Evolutionary conservation across 1,284 basidiomycete species (phyloP).

Genomic region (Heterobasidion annosum): DNA sequence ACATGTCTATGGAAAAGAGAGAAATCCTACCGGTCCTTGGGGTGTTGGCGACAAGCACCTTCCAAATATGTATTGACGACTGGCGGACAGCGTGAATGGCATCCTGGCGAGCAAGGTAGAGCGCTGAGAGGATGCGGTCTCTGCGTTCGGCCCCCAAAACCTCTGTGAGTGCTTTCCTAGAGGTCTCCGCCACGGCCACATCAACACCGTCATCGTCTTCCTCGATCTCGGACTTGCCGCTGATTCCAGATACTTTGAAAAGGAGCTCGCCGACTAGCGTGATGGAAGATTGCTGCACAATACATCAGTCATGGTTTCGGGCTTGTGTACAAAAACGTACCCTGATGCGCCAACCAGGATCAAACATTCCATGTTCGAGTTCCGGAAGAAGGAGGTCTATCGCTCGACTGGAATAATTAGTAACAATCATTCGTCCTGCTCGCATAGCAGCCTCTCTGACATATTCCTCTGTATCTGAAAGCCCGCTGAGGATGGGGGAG

Average conservation of each 20-base stretch:
- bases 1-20: background rate
- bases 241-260: conserved; percentile 98
- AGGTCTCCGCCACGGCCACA: conserved; percentile 62
- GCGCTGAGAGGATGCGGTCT: conserved; percentile 83
- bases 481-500: conserved; percentile 84
- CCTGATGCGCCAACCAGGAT: conserved; percentile 90
- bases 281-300: conserved; percentile 79
- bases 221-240: conserved; percentile 81
- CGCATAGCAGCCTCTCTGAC: conserved; percentile 96
- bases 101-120: conserved; percentile 95
- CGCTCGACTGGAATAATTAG: conserved; percentile 88
- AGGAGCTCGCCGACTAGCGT: conserved; percentile 93
- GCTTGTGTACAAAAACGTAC: conserved; percentile 34
- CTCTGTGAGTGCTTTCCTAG: conserved; percentile 80
- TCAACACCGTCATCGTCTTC: conserved; percentile 72
- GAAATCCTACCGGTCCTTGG: conserved; percentile 59
- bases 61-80: conserved; percentile 96
- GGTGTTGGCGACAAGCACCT: conserved; percentile 91
- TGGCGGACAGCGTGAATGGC: conserved; percentile 86
- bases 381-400: conserved; percentile 94
- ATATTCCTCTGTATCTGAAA: conserved; percentile 92
- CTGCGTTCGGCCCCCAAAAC: conserved; percentile 85
- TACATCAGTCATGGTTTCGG: conserved; percentile 8
- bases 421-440: conserved; percentile 98
- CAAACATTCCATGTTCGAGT: conserved; percentile 93